Conservation (phyloP, 1,139 yeast species). For the Kodamaea derodonti region DNA sequence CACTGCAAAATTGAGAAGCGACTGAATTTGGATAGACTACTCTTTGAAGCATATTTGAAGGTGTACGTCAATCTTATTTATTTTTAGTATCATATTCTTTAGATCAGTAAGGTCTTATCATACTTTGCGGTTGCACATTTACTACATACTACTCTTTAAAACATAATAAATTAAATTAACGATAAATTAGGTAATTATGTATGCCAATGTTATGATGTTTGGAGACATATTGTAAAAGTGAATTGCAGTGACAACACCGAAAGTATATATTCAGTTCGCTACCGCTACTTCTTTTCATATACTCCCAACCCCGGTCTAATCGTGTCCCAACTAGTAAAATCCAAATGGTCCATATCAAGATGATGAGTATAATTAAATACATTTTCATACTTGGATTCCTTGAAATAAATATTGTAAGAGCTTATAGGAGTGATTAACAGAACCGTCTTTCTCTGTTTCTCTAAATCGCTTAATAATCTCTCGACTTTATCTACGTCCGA, state of each 20-base stretch:
- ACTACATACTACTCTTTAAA: too few relatives aligned
- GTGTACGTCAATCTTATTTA: too few relatives aligned
- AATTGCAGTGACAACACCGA: too few relatives aligned
- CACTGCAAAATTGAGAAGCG: background rate
- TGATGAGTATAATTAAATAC: slow-evolving; percentile 49
- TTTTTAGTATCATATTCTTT: too few relatives aligned
- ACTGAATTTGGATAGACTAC: too few relatives aligned
- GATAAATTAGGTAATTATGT: too few relatives aligned
- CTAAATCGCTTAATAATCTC: slow-evolving; percentile 13
- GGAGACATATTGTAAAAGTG: background rate
- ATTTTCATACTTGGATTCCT: slow-evolving; percentile 15
- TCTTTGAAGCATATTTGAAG: background rate
- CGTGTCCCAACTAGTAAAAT: slow-evolving; percentile 39
- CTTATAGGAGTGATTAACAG: slow-evolving; percentile 48
- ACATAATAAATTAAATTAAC: too few relatives aligned
- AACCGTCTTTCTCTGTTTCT: slow-evolving; percentile 11
- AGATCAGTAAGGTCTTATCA: too few relatives aligned
- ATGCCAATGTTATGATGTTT: background rate
- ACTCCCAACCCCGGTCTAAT: slow-evolving; percentile 60
- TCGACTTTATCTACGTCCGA: slow-evolving; percentile 27
- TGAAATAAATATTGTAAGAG: slow-evolving; percentile 33
- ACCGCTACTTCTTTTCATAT: too few relatives aligned
- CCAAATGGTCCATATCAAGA: slow-evolving; percentile 68
- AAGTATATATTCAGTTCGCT: too few relatives aligned
- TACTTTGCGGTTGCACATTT: too few relatives aligned